phyloP scores from a whole-genome alignment of 768 basidiomycete genomes.

The Podaxis rugospora region DNA sequence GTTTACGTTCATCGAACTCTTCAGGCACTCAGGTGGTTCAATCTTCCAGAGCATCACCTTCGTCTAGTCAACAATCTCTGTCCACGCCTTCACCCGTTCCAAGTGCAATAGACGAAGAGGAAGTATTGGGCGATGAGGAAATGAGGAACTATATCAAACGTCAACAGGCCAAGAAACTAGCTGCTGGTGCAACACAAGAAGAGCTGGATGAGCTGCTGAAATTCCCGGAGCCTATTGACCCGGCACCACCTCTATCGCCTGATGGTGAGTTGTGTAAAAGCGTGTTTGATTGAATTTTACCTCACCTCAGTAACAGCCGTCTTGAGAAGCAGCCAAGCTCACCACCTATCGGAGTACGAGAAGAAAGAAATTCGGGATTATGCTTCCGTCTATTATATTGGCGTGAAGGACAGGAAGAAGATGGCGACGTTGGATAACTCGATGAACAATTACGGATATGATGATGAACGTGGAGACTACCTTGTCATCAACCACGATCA shows the following conservation, averaged over 20 bases:
- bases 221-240: constrained; percentile 88
- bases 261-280: constrained; percentile 48
- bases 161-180: constrained; percentile 84
- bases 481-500: constrained; percentile 88
- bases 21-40: constrained; percentile 46
- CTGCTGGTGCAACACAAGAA: constrained; percentile 77
- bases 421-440: constrained; percentile 66
- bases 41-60: constrained; percentile 54
- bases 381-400: constrained; percentile 77
- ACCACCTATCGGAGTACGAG: constrained; percentile 83
- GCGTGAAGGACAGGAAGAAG: constrained; percentile 80
- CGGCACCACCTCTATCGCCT: constrained; percentile 61
- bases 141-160: constrained; percentile 93
- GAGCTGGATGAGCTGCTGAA: constrained; percentile 84
- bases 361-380: constrained; percentile 89
- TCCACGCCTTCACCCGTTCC: constrained; percentile 85
- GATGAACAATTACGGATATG: constrained; percentile 90
- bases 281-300: constrained; percentile 1
- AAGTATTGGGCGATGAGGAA: constrained; percentile 89
- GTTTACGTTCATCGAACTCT: constrained; percentile 51
- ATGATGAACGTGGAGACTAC: constrained; percentile 98
- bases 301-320: constrained; percentile 32
- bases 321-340: constrained; percentile 59
- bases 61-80: constrained; percentile 68
- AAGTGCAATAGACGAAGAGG: constrained; percentile 78